Conservation (phyloP, 192 early-diverging fungal species). For the Spizellomyces punctatus region DNA sequence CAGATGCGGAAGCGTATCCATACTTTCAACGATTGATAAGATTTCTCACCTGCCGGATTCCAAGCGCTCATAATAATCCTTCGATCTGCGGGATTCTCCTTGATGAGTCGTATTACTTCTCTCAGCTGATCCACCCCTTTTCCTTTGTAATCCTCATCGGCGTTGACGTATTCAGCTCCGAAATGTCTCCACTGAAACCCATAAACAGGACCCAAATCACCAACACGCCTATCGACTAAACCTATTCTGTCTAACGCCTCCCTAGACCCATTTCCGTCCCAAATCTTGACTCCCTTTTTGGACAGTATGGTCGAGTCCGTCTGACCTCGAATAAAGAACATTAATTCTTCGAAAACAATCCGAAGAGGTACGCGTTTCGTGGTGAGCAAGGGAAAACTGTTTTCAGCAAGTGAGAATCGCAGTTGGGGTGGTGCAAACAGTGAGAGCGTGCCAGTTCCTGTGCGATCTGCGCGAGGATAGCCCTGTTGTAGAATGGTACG, state of each 20-base stretch:
- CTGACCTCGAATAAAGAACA: constrained; percentile 93
- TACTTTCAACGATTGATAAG: too few relatives aligned
- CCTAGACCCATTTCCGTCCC: constrained; percentile 83
- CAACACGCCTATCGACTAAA: constrained; percentile 70
- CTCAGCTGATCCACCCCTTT: constrained; percentile 92
- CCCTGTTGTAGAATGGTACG: constrained; percentile 71
- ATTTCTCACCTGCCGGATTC: constrained; percentile 85
- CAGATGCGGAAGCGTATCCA: too few relatives aligned
- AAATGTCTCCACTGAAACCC: constrained; percentile 99
- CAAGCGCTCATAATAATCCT: constrained; percentile 94
- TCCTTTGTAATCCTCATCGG: constrained; percentile 84
- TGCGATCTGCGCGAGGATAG: constrained; percentile 80
- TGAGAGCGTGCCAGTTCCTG: constrained; percentile 63
- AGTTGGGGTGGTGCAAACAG: constrained; percentile 80
- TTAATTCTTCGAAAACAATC: constrained; percentile 88
- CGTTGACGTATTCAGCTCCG: constrained; percentile 85
- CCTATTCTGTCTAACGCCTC: constrained; percentile 87
- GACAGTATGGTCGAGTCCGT: constrained; percentile 79
- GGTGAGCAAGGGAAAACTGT: constrained; percentile 85
- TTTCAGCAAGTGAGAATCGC: constrained; percentile 77
- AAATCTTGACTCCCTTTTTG: constrained; percentile 64
- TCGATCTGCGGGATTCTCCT: constrained; percentile 82
- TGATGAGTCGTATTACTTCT: constrained; percentile 84
- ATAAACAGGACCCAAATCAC: constrained; percentile 94
- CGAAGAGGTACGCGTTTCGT: constrained; percentile 94